phyloP scores from a whole-genome alignment of 805 yeast species.

The Wickerhamiella slavikovae region DNA sequence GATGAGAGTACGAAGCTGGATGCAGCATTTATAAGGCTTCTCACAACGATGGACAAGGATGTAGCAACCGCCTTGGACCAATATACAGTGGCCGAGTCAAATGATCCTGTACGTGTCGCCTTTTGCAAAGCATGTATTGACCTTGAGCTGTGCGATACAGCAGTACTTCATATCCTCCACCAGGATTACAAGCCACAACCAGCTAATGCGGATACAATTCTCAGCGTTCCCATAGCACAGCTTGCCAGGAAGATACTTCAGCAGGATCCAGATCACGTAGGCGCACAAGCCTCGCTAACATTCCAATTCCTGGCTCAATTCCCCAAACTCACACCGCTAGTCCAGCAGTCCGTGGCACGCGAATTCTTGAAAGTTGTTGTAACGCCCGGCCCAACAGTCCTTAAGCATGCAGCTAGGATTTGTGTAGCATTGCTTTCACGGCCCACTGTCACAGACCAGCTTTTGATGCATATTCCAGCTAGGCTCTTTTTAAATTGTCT shows the following conservation, averaged over 20 bases:
- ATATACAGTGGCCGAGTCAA: constrained; percentile 8
- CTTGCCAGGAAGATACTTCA: neutral
- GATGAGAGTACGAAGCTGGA: constrained; percentile 19
- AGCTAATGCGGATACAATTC: constrained; percentile 1
- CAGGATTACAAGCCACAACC: constrained; percentile 6
- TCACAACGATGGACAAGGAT: constrained; percentile 13
- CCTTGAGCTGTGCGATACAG: constrained; percentile 10
- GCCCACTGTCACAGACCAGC: constrained; percentile 21
- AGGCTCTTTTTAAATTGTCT: constrained; percentile 23
- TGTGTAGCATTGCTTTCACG: constrained; percentile 30
- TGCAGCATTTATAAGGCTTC: constrained; percentile 12
- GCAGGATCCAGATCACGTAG: neutral
- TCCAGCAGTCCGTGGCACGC: constrained; percentile 5
- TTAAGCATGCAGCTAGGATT: constrained; percentile 13
- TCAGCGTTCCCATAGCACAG: constrained; percentile 2
- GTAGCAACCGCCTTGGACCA: too few relatives aligned
- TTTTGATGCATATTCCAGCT: constrained; percentile 28
- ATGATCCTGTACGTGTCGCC: constrained; percentile 4
- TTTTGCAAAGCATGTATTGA: constrained; percentile 9
- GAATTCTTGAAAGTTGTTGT: constrained; percentile 4
- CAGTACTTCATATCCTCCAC: constrained; percentile 10
- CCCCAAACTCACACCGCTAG: constrained; percentile 2
- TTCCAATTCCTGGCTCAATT: constrained; percentile 1
- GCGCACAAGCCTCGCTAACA: neutral
- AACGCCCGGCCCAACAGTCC: constrained; percentile 1